A percentile compares a stretch with the other conserved stretches of the same genome.
Conservation (phyloP, 2,329 filamentous ascomycete species). For the Bimuria novae-zelandiae region DNA sequence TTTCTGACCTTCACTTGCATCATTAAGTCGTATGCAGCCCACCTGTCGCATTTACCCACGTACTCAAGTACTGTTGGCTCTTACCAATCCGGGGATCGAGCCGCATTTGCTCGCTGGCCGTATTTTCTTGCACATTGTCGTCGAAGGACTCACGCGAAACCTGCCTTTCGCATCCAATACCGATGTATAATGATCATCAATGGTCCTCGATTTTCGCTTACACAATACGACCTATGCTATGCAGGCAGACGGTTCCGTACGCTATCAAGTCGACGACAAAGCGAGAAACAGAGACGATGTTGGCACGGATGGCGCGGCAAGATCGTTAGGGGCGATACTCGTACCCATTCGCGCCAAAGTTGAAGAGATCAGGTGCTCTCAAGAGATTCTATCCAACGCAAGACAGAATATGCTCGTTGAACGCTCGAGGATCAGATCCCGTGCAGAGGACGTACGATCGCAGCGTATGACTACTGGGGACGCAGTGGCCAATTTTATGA, state of each 20-base stretch:
- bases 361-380: background rate
- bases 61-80: conserved; percentile 4
- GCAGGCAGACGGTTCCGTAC: background rate
- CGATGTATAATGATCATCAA: background rate
- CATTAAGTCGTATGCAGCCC: too few species aligned
- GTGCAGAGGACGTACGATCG: conserved; percentile 7
- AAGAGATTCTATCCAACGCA: conserved; percentile 8
- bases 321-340: background rate
- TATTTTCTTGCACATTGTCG: too few species aligned
- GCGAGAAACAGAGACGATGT: background rate
- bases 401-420: conserved; percentile 16
- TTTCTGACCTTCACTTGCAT: background rate
- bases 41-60: conserved; percentile 9
- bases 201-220: background rate
- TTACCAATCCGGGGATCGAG: background rate
- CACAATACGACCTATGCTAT: conserved; percentile 5
- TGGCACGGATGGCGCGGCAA: background rate
- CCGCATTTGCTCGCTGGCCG: too few species aligned
- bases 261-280: background rate
- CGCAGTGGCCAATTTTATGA: conserved; percentile 20
- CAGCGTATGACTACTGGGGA: conserved; percentile 15
- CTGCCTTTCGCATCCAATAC: background rate
- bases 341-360: background rate
- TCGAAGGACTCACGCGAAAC: background rate
- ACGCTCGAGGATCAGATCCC: conserved; percentile 12